These are phyloP conservation scores for Fusarium lyarnte DNA, from an alignment of 2,329 filamentous ascomycete species.

Conservation along the genomic window DNA sequence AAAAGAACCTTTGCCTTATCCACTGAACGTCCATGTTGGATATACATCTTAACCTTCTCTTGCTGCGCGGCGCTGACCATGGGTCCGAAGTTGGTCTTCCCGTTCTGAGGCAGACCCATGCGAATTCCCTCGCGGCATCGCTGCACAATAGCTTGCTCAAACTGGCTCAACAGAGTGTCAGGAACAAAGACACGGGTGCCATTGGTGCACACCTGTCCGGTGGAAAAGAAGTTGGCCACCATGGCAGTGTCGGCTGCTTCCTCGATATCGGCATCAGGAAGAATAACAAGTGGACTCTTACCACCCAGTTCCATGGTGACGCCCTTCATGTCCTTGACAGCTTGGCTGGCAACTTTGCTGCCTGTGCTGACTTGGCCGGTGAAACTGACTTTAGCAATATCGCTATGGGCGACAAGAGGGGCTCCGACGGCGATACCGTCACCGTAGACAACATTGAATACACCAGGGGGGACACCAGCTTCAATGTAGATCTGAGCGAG, in stretches of 20 bases:
- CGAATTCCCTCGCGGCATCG: slow-evolving; percentile 72
- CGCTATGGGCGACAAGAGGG: slow-evolving; percentile 75
- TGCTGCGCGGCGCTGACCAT: slow-evolving; percentile 78
- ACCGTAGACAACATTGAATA: slow-evolving; percentile 89
- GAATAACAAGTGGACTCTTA: slow-evolving; percentile 82
- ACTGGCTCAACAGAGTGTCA: slow-evolving; percentile 67
- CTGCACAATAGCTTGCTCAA: slow-evolving; percentile 72
- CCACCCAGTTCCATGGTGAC: slow-evolving; percentile 93
- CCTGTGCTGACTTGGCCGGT: slow-evolving; percentile 88
- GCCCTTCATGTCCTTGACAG: slow-evolving; percentile 84
- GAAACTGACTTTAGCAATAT: slow-evolving; percentile 87
- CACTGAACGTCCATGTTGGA: slow-evolving; percentile 75
- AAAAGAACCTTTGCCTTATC: slow-evolving; percentile 80
- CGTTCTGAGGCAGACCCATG: slow-evolving; percentile 76
- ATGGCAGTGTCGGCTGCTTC: slow-evolving; percentile 89
- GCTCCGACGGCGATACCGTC: slow-evolving; percentile 77
- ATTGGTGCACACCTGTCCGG: slow-evolving; percentile 92
- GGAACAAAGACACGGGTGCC: slow-evolving; percentile 89
- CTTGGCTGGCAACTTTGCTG: slow-evolving; percentile 79
- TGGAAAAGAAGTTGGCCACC: slow-evolving; percentile 94
- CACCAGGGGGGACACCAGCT: slow-evolving; percentile 81
- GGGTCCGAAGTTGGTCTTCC: slow-evolving; percentile 83
- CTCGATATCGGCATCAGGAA: slow-evolving; percentile 81
- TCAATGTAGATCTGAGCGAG: slow-evolving; percentile 81
- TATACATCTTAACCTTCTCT: slow-evolving; percentile 82